Evolutionary conservation across 1,284 basidiomycete genomes (phyloP).

Genomic region (Peniophora sp.): DNA sequence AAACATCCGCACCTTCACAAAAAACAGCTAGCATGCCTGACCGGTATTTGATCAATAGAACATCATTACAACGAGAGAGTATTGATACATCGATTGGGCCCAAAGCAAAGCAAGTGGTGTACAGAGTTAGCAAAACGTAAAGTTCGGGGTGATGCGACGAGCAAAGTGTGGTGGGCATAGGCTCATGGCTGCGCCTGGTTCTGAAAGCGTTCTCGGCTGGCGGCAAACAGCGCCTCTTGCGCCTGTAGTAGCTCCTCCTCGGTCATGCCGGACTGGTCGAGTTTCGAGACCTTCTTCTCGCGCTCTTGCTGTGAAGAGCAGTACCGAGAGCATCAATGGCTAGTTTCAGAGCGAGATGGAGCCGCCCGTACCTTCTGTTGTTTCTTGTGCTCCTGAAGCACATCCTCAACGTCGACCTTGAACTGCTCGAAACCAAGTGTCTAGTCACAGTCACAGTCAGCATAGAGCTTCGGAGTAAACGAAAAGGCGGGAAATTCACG

Average conservation of each 20-base stretch:
- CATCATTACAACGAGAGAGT: constrained; percentile 2
- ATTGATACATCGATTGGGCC: constrained; percentile 9
- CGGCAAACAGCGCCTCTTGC: constrained; percentile 90
- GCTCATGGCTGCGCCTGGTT: constrained; percentile 34
- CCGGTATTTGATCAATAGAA: not conserved
- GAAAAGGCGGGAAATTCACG: constrained; percentile 36
- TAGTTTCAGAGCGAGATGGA: constrained; percentile 5
- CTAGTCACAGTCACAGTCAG: constrained; percentile 27
- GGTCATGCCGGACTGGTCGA: constrained; percentile 85
- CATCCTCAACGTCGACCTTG: constrained; percentile 83
- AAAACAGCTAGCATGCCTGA: not conserved
- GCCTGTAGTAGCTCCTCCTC: constrained; percentile 84
- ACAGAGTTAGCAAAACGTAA: not conserved
- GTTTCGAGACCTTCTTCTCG: constrained; percentile 83
- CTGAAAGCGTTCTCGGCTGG: constrained; percentile 71
- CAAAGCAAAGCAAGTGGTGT: constrained; percentile 1
- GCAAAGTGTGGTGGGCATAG: too few species aligned
- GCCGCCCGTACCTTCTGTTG: constrained; percentile 70
- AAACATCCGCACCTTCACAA: not conserved
- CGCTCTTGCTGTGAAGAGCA: constrained; percentile 49
- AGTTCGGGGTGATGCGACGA: not conserved
- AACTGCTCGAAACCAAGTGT: constrained; percentile 87
- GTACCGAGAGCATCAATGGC: not conserved
- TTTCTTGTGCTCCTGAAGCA: constrained; percentile 92
- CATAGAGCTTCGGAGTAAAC: not conserved